phyloP scores from a whole-genome alignment of 257 asterid species.

The Nicotiana attenuata region DNA sequence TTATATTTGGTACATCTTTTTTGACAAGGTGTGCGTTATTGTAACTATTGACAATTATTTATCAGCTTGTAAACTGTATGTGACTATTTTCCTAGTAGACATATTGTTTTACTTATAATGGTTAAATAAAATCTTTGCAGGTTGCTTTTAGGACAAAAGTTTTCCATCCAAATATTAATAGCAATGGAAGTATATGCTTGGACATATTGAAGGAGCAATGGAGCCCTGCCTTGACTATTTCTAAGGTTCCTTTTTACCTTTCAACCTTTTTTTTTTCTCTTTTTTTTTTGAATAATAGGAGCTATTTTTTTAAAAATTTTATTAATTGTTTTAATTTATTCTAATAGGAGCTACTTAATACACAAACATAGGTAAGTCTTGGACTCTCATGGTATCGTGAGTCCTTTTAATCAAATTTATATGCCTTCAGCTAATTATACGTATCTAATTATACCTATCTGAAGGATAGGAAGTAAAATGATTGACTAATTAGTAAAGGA shows the following conservation, averaged over 20 bases:
- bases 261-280: not conserved
- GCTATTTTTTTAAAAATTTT: too few relatives aligned
- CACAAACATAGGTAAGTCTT: not conserved
- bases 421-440: not conserved
- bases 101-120: not conserved
- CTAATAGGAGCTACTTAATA: not conserved
- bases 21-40: too few relatives aligned
- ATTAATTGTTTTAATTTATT: too few relatives aligned
- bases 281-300: not conserved
- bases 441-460: not conserved
- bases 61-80: not conserved
- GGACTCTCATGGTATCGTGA: not conserved
- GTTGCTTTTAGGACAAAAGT: constrained; percentile 24
- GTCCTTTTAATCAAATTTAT: not conserved
- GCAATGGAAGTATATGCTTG: constrained; percentile 28
- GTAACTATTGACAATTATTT: not conserved
- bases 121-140: constrained; percentile 13
- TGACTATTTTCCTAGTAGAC: not conserved
- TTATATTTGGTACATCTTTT: too few relatives aligned
- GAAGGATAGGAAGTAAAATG: not conserved
- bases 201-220: constrained; percentile 31
- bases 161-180: constrained; percentile 27
- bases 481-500: not conserved
- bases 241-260: constrained; percentile 14
- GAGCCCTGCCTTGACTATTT: constrained; percentile 29